Evolutionary conservation across 169 alveolate species (phyloP), one percentile per base, ranked within the genome.

Genomic region (Eimeria falciformis): DNA sequence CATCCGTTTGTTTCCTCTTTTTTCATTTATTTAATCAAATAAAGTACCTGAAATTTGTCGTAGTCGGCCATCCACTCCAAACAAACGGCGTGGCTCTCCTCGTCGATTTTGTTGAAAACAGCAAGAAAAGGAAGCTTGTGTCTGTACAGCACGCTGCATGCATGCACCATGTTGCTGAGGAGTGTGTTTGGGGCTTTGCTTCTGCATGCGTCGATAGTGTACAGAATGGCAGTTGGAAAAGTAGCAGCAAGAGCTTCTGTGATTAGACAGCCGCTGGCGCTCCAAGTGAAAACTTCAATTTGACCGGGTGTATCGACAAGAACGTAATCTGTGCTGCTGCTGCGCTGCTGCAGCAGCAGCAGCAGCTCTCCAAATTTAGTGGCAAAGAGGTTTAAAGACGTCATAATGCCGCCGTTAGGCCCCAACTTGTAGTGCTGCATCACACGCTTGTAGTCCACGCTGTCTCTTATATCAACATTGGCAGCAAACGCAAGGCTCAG

Each of bases 361-460:
- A 50, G 21, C 58, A 9, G 58, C 58, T 50, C 58, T 50, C 7
- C 90, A n/a, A 77, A 95, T 97, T 96, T 95, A 1, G 99, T 98
- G 53, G 99, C 98, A 94, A 98, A 99, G 79, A 99, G 95, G 93
- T 98, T 98, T 93, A 99, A 94, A 40, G 99, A 96, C 7, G 99
- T 99, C 99, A 99, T 95, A 62, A 99, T 99, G 45, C 99, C 99
- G 50, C 99, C 99, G 93, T 99, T 99, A 9, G 99, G 99, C 4
- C 99, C 99, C 91, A 98, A 96, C 45, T 95, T 88, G 95, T 92
- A 92, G 62, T 98, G 97, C 94, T 97, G 96, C 99, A 99, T 99
- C 47, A 98, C 98, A 68, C 96, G 96, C 95, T 98, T 98, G 95
- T 98, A 98, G 92, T 99, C 97, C 69, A 99, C 98, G 27, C 99